These are phyloP conservation scores for Tetrapyrgos nigripes DNA, from an alignment of 1,284 basidiomycete genomes.

Conservation along the genomic window DNA sequence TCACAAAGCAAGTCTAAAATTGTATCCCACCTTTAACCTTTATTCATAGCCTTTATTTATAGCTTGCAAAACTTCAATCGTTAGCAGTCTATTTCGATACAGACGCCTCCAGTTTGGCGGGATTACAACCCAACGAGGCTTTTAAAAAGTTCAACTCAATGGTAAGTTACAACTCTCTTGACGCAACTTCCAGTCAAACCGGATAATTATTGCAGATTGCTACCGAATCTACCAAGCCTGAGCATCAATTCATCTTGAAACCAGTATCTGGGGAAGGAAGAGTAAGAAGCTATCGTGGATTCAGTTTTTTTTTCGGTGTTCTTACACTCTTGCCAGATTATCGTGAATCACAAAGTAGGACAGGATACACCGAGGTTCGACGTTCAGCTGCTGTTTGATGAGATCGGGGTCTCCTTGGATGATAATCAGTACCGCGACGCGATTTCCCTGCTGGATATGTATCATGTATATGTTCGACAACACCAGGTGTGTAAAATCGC, in stretches of 20 bases:
- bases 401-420: constrained; percentile 94
- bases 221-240: constrained; percentile 53
- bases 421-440: constrained; percentile 96
- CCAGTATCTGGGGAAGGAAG: constrained; percentile 96
- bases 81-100: constrained; percentile 97
- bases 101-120: constrained; percentile 85
- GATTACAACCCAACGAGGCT: constrained; percentile 71
- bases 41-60: constrained; percentile 12
- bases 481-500: constrained; percentile 67
- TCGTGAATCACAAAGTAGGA: constrained; percentile 84
- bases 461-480: constrained; percentile 94
- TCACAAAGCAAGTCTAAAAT: constrained; percentile 73
- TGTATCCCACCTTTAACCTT: background rate
- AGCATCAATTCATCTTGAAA: constrained; percentile 95
- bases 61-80: constrained; percentile 89
- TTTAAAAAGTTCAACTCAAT: constrained; percentile 82
- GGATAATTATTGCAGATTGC: constrained; percentile 62
- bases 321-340: constrained; percentile 54
- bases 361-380: constrained; percentile 86
- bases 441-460: constrained; percentile 95
- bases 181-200: background rate
- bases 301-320: background rate
- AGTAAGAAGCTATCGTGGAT: constrained; percentile 46
- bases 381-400: constrained; percentile 90
- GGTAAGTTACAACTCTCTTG: constrained; percentile 50